Evolutionary conservation across 495 filamentous ascomycete genomes (phyloP).

Genomic region (Wilcoxina mikolae): DNA sequence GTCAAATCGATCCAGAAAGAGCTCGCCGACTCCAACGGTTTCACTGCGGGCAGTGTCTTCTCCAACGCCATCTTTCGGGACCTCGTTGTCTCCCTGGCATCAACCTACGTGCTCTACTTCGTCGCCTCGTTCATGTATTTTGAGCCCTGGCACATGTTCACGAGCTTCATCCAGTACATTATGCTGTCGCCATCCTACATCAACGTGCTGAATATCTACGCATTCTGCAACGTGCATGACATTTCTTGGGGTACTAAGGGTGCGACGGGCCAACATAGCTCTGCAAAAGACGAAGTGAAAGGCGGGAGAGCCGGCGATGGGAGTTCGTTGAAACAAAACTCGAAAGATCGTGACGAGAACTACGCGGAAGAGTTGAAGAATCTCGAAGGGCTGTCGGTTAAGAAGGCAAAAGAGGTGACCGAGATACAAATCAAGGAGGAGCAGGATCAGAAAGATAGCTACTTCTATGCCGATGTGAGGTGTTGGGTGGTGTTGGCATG

Average conservation of each 20-base stretch:
- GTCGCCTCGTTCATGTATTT: slow-evolving; percentile 91
- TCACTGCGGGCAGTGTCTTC: slow-evolving; percentile 57
- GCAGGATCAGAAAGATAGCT: slow-evolving; percentile 69
- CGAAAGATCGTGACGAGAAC: slow-evolving; percentile 53
- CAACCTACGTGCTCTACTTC: slow-evolving; percentile 93
- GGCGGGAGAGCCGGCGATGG: slow-evolving; percentile 58
- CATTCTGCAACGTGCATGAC: slow-evolving; percentile 99
- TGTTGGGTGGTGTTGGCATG: slow-evolving; percentile 80
- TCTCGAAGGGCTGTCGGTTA: slow-evolving; percentile 74
- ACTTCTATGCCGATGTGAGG: slow-evolving; percentile 93
- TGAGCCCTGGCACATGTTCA: slow-evolving; percentile 96
- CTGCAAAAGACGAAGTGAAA: slow-evolving; percentile 39
- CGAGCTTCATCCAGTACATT: slow-evolving; percentile 67
- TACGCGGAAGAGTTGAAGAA: slow-evolving; percentile 68
- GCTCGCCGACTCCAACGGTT: slow-evolving; percentile 39
- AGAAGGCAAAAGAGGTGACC: slow-evolving; percentile 50
- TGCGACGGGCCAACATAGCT: slow-evolving; percentile 63
- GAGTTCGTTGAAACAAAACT: background rate
- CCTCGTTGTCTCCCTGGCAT: slow-evolving; percentile 75
- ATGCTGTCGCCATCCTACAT: slow-evolving; percentile 90
- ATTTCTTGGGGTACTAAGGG: slow-evolving; percentile 99
- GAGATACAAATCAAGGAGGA: slow-evolving; percentile 48
- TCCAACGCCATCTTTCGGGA: slow-evolving; percentile 83
- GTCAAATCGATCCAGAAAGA: slow-evolving; percentile 65
- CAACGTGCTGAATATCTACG: slow-evolving; percentile 97